Evolutionary conservation across 345 rosid species (phyloP), one percentile per base, ranked within the genome.

Genomic region (Microthlaspi erraticum): DNA sequence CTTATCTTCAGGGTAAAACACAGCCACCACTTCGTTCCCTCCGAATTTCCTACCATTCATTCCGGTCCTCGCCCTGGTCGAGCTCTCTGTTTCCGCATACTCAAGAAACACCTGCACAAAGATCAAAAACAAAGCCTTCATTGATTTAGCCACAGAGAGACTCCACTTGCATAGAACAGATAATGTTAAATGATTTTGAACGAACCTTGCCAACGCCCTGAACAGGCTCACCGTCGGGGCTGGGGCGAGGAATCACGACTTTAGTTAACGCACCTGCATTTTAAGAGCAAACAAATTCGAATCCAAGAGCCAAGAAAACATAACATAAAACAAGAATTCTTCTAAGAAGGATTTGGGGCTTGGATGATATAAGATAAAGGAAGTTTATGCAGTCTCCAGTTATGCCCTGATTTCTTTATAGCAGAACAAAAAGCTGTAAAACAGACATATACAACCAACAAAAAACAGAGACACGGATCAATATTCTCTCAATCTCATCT

Each of bases 21-120:
- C 86, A 7, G 97, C 97, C 54, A 77, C 78, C 36, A 87, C 93
- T 66, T 83, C 64, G 76, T 85, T 90, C 31, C 87, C 92, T 5
- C 86, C 92, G 60, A 90, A 90, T 66, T 81, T 90, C 65, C 93
- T 77, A 42, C 97, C 93, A 12, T 90, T 88, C 83, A 90, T 80
- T 49, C 86, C 90, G 0, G 74, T 43, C 49, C 87, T 81, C 7
- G 93, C 91, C 68, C 81, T 88, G 33, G 80, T 10, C 4, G 91
- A 53, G 36, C 89, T 88, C 19, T 88, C 95, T 10, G 55, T 62
- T 39, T 91, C 94, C 11, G 79, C 83, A 58, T 84, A 91, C 71
- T 84, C 92, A 66, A 91, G 71, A 79, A 91, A 88, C 72, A 86
- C 92, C 92, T 90, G 78, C 23, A 10, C 44, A 20, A 53, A 39